A percentile compares a stretch with the other conserved stretches of the same genome.
Evolutionary conservation across 2,329 filamentous ascomycete species (phyloP).

Genomic region (Eutypa lata): DNA sequence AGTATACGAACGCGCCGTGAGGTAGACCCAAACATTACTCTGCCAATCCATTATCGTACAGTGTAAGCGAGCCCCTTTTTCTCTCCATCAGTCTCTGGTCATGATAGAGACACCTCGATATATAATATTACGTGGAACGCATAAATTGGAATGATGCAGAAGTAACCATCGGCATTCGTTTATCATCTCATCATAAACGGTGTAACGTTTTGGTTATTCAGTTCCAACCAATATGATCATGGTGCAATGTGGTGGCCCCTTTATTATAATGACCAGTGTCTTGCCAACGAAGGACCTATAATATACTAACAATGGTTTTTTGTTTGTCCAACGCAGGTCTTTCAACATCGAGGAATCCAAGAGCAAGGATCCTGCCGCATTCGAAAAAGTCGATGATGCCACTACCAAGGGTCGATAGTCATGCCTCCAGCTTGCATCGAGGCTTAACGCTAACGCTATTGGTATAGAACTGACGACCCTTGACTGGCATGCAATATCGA

Average conservation of each 20-base stretch:
- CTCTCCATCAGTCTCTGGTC: no score
- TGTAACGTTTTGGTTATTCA: no score
- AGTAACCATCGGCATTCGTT: no score
- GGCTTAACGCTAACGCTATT: conserved; percentile 12
- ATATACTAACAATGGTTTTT: conserved; percentile 6
- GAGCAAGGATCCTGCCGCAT: conserved; percentile 38
- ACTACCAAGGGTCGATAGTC: conserved; percentile 33
- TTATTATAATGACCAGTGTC: no score
- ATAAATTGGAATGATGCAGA: no score
- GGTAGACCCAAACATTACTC: conserved; percentile 37
- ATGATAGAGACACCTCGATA: neutral
- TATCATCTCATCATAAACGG: no score
- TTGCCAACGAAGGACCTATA: neutral
- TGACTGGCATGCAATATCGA: conserved; percentile 64
- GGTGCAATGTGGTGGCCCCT: no score
- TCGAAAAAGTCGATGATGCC: conserved; percentile 37
- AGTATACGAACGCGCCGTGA: conserved; percentile 34
- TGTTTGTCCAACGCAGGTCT: conserved; percentile 30
- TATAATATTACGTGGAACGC: no score
- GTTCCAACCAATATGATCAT: no score
- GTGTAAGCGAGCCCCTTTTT: no score
- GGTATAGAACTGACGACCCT: conserved; percentile 55
- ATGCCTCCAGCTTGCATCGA: neutral
- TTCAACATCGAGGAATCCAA: conserved; percentile 56
- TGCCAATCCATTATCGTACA: conserved; percentile 55